These are phyloP conservation scores for Dryas integrifolia DNA, from an alignment of 331 rosid genomes.

Conservation along the genomic window DNA sequence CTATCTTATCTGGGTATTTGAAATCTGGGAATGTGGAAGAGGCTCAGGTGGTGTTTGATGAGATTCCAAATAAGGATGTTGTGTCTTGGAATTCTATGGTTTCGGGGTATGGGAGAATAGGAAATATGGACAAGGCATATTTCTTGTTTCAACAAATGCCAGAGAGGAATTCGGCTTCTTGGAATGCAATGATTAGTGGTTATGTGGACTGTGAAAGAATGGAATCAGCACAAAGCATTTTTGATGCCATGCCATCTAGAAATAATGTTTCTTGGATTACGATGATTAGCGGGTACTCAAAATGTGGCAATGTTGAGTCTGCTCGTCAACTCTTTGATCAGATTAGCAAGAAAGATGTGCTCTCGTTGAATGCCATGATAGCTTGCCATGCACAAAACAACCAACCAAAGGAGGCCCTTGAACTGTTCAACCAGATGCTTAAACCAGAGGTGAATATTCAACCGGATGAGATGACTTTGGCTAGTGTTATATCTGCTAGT, in stretches of 20 bases:
- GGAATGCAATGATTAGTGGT: slow-evolving; percentile 71
- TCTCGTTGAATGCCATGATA: slow-evolving; percentile 55
- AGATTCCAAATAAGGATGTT: slow-evolving; percentile 58
- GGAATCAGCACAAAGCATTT: slow-evolving; percentile 44
- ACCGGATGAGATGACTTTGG: slow-evolving; percentile 70
- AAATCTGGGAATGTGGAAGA: slow-evolving; percentile 48
- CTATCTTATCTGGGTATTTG: slow-evolving; percentile 58
- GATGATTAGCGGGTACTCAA: slow-evolving; percentile 66
- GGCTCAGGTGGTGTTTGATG: slow-evolving; percentile 47
- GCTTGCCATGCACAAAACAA: slow-evolving; percentile 76
- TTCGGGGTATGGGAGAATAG: slow-evolving; percentile 52
- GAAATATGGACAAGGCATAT: slow-evolving; percentile 54
- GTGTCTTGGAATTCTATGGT: slow-evolving; percentile 79
- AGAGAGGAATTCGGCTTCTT: slow-evolving; percentile 57
- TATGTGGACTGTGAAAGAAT: slow-evolving; percentile 45
- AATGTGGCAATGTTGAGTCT: slow-evolving; percentile 55
- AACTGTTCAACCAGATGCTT: slow-evolving; percentile 55
- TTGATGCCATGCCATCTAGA: slow-evolving; percentile 54
- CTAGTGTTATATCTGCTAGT: slow-evolving; percentile 67
- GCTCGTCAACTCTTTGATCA: slow-evolving; percentile 53
- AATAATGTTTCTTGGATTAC: slow-evolving; percentile 58
- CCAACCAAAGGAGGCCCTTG: slow-evolving; percentile 62
- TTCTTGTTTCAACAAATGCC: slow-evolving; percentile 57
- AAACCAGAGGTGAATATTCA: slow-evolving; percentile 32
- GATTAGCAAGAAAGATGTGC: slow-evolving; percentile 47